Percentiles rank a stretch among this genome's conserved stretches.
Evolutionary conservation across 1,284 basidiomycete species (phyloP).

Genomic region (Leccinum angustisporum): DNA sequence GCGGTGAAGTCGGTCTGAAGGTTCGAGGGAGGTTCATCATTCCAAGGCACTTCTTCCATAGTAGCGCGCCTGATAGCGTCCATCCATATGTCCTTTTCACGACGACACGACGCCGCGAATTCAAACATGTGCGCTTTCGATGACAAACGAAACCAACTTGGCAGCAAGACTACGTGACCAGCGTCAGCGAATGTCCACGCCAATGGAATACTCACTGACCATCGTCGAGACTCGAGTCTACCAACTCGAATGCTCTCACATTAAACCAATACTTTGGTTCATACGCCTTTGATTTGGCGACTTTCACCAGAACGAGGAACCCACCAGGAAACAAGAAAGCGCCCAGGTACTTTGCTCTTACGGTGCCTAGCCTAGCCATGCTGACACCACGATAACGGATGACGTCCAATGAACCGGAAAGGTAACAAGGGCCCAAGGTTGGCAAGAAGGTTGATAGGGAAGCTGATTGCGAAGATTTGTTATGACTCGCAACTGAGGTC

Average conservation of each 20-base stretch:
- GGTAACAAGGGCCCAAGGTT: conserved; percentile 69
- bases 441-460: conserved; percentile 58
- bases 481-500: conserved; percentile 34
- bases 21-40: conserved; percentile 60
- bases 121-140: conserved; percentile 75
- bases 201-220: conserved; percentile 42
- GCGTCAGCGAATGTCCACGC: conserved; percentile 4
- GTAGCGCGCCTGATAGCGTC: conserved; percentile 55
- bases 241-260: conserved; percentile 66
- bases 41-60: conserved; percentile 45
- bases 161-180: conserved; percentile 58
- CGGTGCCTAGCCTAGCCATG: conserved; percentile 41
- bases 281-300: conserved; percentile 76
- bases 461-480: conserved; percentile 31
- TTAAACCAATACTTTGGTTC: conserved; percentile 88
- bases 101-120: conserved; percentile 76
- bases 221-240: conserved; percentile 65
- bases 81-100: conserved; percentile 86
- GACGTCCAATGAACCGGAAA: conserved; percentile 83
- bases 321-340: conserved; percentile 86
- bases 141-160: conserved; percentile 77
- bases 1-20: conserved; percentile 44
- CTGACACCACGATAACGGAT: conserved; percentile 60
- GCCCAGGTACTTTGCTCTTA: conserved; percentile 84
- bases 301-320: conserved; percentile 85